Evolutionary conservation across 139 green algal genomes (phyloP), one percentile per base, ranked within the genome.

Genomic region (Parachlorella kessleri): DNA sequence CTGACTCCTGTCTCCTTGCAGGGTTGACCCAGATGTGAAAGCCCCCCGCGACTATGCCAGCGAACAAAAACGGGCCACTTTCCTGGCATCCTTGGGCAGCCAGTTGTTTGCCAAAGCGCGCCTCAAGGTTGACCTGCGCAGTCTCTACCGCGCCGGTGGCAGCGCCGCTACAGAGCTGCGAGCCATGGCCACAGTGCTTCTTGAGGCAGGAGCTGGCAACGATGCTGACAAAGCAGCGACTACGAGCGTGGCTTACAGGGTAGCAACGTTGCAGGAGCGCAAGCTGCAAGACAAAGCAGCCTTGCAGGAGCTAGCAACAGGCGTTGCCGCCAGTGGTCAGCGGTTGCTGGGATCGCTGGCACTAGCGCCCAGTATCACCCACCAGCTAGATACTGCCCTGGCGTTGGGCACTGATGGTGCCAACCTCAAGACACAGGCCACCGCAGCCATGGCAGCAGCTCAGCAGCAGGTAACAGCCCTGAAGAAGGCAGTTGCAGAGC

Each of bases 81-180:
- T 97, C 74, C 75, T 98, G 14, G 86, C 94, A 59, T 76, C 81
- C 36, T 80, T 91, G 37, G 81, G 73, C 4, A 83, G 80, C 1
- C 79, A 90, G 66, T 90, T 96, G 84, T 80, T 93, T 5, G 88
- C 85, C 42, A 94, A 93, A 68, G 87, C 91, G 0, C 86, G 90
- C 26, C 86, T 97, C 67, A 94, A 95, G 77, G 87, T 97, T 14
- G 94, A 97, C 84, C 88, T 96, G 8, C 94, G 94, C 79, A 85
- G 88, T 10, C 82, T 98, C 40, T 97, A 98, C 84, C 81, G 86
- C 30, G 92, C 92, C 40, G 92, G 97, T 71, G 89, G 84, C 10
- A 37, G 82, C 6, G 92, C 94, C 32, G 92, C 95, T 3, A 87
- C 88, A 55, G 94, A 98, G 82, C 79, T 98, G 48, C 83, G 93